These are phyloP conservation scores for Leccinum rimulosum DNA, from an alignment of 768 basidiomycete genomes.

Conservation along the genomic window DNA sequence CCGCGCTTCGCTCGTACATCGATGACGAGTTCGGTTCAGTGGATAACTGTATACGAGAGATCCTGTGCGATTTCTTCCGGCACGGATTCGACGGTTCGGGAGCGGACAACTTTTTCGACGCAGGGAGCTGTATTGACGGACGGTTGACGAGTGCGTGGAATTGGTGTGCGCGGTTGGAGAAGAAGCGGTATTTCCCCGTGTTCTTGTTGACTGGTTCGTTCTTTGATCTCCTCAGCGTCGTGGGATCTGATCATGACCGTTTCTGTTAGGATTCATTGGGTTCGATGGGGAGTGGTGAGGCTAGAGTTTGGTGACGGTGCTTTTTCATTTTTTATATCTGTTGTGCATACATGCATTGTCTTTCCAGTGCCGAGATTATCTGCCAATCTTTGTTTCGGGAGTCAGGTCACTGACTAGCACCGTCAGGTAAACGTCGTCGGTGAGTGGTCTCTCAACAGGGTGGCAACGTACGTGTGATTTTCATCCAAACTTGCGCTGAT, in stretches of 20 bases:
- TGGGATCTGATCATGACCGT: not conserved
- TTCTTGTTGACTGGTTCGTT: conserved; percentile 72
- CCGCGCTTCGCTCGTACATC: conserved; percentile 71
- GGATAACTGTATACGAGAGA: conserved; percentile 66
- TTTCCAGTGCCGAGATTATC: not conserved
- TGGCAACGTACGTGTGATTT: not conserved
- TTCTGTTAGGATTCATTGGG: conserved; percentile 64
- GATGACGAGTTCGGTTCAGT: conserved; percentile 79
- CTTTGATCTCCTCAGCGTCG: not conserved
- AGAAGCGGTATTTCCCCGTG: conserved; percentile 79
- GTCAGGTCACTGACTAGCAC: not conserved
- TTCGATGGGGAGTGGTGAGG: conserved; percentile 83
- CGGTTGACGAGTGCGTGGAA: conserved; percentile 90
- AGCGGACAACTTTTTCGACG: conserved; percentile 90
- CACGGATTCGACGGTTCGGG: conserved; percentile 89
- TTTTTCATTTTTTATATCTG: not conserved
- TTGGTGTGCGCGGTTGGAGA: conserved; percentile 84
- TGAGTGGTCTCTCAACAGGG: not conserved
- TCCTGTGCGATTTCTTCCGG: conserved; percentile 80
- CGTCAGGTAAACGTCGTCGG: not conserved
- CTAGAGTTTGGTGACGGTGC: not conserved
- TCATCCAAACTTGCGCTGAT: not conserved
- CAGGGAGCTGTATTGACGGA: conserved; percentile 82
- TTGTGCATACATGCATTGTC: not conserved
- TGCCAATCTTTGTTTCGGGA: not conserved